Base-by-base conservation (phyloP, 2,329 filamentous ascomycete genomes). In the Sclerotinia spermophila region DNA sequence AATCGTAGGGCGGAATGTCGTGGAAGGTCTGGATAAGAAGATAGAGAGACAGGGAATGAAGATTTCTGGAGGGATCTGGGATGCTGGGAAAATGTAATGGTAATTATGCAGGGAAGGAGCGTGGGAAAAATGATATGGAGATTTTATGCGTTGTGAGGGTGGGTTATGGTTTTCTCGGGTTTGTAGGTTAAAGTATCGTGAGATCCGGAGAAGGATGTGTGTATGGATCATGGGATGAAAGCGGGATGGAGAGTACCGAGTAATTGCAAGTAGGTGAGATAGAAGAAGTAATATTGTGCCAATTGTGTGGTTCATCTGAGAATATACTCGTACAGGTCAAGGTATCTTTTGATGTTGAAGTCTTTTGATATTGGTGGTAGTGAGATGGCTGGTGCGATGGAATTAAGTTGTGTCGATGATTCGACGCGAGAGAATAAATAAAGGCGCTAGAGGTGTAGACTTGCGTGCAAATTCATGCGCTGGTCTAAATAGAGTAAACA, bases 61-160 rank as follows among this genome's bases (percentile, higher is more conserved):
- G 33, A 38, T 53, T 38, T 38, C 55, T 58, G 55, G 30, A 58
- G 55, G 33, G 33, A 38, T 38, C 33, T 30, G 24, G 55, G 17
- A 58, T 53, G 48, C 30, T 5, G 19, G 35, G 35, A 35, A 58
- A 3, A 6, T 21, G 40, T 44, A 8, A 24, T 61, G 5, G n/a
- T 24, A 3, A 33, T 61, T 10, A n/a, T 61, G 40, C 59, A 61
- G 59, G 59, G 59, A 61, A 61, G 59, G 27, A 13, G 27, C n/a
- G 44, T 30, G 42, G 27, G 42, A 35, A 45, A 45, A 45, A 19
- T n/a, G 60, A n/a, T 48, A 45, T 62, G 40, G 42, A 35, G 30
- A 44, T 45, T 62, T 62, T 35, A 62, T 62, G 60, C 60, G 42
- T 45, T 45, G 59, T 44, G 59, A 45, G 33, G 42, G 27, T 45